Base-by-base conservation (phyloP, 129 eudicot species). In the Lactuca sativa region DNA sequence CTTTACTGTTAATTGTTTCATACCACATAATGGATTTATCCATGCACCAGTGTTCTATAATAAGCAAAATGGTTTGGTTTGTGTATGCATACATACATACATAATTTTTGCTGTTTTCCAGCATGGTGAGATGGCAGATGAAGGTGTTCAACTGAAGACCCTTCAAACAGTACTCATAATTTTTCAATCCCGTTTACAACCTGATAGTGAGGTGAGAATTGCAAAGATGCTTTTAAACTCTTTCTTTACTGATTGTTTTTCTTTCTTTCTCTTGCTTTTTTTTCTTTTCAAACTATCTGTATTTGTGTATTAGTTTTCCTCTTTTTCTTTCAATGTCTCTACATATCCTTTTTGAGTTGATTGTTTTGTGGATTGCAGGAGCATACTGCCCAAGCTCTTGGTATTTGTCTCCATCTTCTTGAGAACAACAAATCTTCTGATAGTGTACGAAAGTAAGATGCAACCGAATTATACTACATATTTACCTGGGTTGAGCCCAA, bases 81-180 rank as follows among this genome's bases (percentile, higher is more conserved):
- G 30, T 30, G 14, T 4, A 43, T 64, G 30, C 30, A 25, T 25
- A 25, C 30, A 25, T 25, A 25, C 30, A 25, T 25, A 25, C 30
- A 25, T 25, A 25, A 25, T 25, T 74, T 36, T 65, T 76, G 62
- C 31, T 74, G 55, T 68, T 67, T 79, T 59, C 41, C 86, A 95
- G 99, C 99, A 95, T 78, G 87, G 93, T 54, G 99, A 95, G 83
- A 95, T 90, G 97, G 83, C 85, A 36, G 97, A 95, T 77, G 99
- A 95, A 76, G 84, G 83, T 36, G 83, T 95, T 64, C 97, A 95
- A 66, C 86, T 95, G 62, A 95, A 95, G 90, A 90, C 97, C 67
- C 84, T 95, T 59, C 99, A 95, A 80, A 95, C 99, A 49, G 82
- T 95, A 73, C 87, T 95, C 74, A 81, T 95, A 76, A 84, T 95